Percentiles rank a stretch among this genome's conserved stretches.
Conservation (phyloP, 805 yeast genomes). For the Sugiyamaella chiloensis region DNA sequence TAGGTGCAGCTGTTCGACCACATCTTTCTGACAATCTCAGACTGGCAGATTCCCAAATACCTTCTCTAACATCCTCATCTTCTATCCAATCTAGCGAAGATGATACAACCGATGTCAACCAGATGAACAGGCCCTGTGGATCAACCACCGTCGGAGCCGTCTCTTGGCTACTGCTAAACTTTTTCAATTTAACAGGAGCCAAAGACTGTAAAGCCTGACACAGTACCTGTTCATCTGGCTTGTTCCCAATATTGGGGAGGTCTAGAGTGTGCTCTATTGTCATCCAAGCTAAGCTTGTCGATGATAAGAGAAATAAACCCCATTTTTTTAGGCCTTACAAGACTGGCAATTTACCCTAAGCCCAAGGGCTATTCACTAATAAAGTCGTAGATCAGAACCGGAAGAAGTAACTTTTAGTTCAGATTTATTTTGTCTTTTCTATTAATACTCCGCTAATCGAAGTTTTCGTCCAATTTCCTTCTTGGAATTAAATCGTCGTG, state of each 20-base stretch:
- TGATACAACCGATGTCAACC: constrained; percentile 34
- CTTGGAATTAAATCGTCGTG: constrained; percentile 39
- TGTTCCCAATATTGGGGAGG: constrained; percentile 26
- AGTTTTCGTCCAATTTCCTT: constrained; percentile 64
- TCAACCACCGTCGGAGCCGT: constrained; percentile 11
- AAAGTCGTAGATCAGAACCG: background rate
- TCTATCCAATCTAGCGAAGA: constrained; percentile 44
- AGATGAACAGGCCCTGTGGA: constrained; percentile 26
- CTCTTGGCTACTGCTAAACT: constrained; percentile 19
- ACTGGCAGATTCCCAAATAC: constrained; percentile 56
- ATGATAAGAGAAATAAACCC: no score
- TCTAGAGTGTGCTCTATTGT: constrained; percentile 27
- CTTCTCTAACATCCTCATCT: constrained; percentile 27
- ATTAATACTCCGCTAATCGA: constrained; percentile 58
- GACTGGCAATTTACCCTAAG: no score
- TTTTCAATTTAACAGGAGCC: constrained; percentile 17
- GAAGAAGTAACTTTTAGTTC: no score
- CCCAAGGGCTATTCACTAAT: no score
- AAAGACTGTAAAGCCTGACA: constrained; percentile 16
- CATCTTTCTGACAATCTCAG: constrained; percentile 71
- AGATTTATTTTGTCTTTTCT: background rate
- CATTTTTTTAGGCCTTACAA: no score
- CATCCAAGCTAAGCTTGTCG: no score
- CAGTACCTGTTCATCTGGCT: constrained; percentile 23
- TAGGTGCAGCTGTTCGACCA: constrained; percentile 81